phyloP scores from a whole-genome alignment of 768 basidiomycete species.

The Cyclocybe aegerita region DNA sequence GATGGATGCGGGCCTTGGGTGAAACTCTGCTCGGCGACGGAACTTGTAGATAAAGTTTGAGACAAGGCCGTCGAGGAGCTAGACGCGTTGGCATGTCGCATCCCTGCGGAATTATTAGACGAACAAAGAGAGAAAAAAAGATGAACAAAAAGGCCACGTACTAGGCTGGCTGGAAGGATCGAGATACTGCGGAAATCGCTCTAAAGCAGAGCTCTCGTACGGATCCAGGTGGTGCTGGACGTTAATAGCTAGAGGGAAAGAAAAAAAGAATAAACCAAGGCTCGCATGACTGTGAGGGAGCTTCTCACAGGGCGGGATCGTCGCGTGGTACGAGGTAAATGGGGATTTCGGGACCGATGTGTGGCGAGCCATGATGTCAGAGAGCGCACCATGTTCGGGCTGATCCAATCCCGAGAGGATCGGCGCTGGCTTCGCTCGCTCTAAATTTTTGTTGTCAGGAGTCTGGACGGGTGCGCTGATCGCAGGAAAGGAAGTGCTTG shows the following conservation, averaged over 20 bases:
- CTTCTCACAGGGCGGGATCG: too few relatives aligned
- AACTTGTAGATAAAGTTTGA: too few relatives aligned
- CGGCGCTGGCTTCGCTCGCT: too few relatives aligned
- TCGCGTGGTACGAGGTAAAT: too few relatives aligned
- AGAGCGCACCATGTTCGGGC: too few relatives aligned
- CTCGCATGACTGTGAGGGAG: not conserved
- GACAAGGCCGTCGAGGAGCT: too few relatives aligned
- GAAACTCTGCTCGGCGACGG: too few relatives aligned
- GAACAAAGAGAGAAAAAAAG: not conserved
- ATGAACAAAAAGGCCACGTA: constrained; percentile 1
- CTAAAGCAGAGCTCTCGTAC: constrained; percentile 8
- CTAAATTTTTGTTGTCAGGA: not conserved
- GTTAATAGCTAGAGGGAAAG: not conserved
- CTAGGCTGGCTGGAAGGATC: constrained; percentile 6
- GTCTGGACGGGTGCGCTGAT: not conserved
- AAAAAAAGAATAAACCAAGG: not conserved
- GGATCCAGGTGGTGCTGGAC: constrained; percentile 4
- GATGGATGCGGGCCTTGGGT: too few relatives aligned
- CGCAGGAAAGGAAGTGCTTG: not conserved
- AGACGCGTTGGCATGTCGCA: too few relatives aligned
- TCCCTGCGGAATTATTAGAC: not conserved
- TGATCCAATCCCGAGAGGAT: too few relatives aligned
- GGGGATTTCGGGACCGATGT: too few relatives aligned
- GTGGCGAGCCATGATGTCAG: too few relatives aligned
- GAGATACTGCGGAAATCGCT: constrained; percentile 3